Evolutionary conservation across 2,329 filamentous ascomycete species (phyloP).

Genomic region (Hypocreales sp.): DNA sequence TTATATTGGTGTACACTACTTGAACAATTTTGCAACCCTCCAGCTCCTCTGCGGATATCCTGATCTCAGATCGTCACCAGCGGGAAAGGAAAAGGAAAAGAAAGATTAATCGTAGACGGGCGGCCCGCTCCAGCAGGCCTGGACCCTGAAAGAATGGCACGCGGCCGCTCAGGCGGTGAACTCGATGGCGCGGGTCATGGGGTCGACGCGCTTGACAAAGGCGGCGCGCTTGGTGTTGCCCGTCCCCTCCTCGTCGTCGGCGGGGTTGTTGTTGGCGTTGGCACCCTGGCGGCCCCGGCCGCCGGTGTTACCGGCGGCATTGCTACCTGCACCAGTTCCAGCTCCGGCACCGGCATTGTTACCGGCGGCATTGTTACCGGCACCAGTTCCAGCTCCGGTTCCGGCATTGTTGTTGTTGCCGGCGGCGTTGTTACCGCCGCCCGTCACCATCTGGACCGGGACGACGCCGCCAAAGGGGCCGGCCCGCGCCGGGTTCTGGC

Average conservation of each 20-base stretch:
- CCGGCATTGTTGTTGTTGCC: slow-evolving; percentile 1
- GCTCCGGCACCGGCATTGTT: neutral
- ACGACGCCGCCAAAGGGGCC: slow-evolving; percentile 49
- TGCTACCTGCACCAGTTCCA: too few relatives aligned
- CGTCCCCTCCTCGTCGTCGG: slow-evolving; percentile 1
- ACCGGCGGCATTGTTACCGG: slow-evolving; percentile 1
- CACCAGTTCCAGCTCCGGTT: too few relatives aligned
- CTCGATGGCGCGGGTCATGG: slow-evolving; percentile 4
- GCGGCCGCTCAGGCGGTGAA: slow-evolving; percentile 5
- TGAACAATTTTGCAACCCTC: too few relatives aligned
- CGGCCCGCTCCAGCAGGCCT: too few relatives aligned
- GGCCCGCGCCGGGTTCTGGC: slow-evolving; percentile 42
- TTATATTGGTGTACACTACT: too few relatives aligned
- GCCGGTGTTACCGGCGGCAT: neutral
- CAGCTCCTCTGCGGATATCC: too few relatives aligned
- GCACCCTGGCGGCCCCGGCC: neutral
- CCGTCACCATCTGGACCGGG: slow-evolving; percentile 3
- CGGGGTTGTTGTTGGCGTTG: slow-evolving; percentile 1
- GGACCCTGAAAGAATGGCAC: too few relatives aligned
- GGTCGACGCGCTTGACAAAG: slow-evolving; percentile 4
- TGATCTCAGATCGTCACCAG: too few relatives aligned
- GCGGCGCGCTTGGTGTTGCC: slow-evolving; percentile 1
- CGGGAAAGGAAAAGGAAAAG: too few relatives aligned
- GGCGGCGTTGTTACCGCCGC: neutral
- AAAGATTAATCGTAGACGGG: too few relatives aligned